These are phyloP conservation scores for Heliamphora ciliata DNA, from an alignment of 179 eudicot species.

Conservation along the genomic window DNA sequence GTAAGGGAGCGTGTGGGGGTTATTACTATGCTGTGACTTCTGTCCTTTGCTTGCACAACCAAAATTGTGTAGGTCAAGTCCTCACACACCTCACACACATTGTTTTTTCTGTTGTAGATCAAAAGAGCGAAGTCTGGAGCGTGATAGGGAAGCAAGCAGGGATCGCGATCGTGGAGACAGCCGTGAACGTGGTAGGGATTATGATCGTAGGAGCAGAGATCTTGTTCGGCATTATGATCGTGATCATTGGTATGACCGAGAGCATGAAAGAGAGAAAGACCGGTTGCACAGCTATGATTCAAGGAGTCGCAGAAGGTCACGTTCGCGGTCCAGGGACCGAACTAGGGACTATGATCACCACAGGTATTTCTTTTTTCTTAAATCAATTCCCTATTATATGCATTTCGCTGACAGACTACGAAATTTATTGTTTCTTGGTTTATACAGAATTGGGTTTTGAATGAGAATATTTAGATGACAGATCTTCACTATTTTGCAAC, in stretches of 20 bases:
- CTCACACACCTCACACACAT: too few species aligned
- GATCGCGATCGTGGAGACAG: constrained; percentile 56
- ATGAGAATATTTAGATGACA: too few species aligned
- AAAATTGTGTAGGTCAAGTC: too few species aligned
- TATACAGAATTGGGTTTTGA: too few species aligned
- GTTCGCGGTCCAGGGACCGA: constrained; percentile 79
- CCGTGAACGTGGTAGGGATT: constrained; percentile 54
- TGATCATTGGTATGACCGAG: constrained; percentile 50
- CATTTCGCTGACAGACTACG: too few species aligned
- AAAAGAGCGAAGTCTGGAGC: constrained; percentile 65
- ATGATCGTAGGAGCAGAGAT: constrained; percentile 71
- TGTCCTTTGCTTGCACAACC: not conserved
- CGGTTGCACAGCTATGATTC: constrained; percentile 68
- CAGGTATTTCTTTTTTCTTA: constrained; percentile 30
- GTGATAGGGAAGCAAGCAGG: constrained; percentile 62
- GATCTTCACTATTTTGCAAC: not conserved
- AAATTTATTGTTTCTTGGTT: too few species aligned
- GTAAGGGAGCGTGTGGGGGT: not conserved
- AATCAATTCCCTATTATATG: too few species aligned
- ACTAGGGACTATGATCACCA: constrained; percentile 70
- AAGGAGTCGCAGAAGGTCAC: constrained; percentile 73
- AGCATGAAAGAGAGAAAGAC: constrained; percentile 62
- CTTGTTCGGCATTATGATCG: constrained; percentile 61
- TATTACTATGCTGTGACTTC: not conserved
- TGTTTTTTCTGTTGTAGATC: constrained; percentile 37